phyloP scores from a whole-genome alignment of 1,139 yeast species.

The Citeromyces hawaiiensis region DNA sequence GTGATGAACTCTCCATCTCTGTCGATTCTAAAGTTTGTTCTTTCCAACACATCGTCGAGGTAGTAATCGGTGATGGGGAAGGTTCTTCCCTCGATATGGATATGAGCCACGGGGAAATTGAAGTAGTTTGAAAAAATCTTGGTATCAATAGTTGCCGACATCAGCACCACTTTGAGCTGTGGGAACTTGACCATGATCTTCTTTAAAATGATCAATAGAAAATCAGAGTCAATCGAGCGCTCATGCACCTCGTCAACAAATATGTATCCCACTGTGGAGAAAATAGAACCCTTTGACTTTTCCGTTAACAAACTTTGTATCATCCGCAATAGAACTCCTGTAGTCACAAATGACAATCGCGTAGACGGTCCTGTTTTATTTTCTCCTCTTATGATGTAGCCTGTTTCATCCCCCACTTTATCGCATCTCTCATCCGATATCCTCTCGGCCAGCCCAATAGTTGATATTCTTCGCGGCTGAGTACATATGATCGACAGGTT shows the following conservation, averaged over 20 bases:
- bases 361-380: slow-evolving; percentile 51
- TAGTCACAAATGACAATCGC: slow-evolving; percentile 73
- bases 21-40: slow-evolving; percentile 36
- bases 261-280: slow-evolving; percentile 38
- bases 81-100: slow-evolving; percentile 86
- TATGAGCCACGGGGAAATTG: slow-evolving; percentile 28
- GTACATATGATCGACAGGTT: slow-evolving; percentile 67
- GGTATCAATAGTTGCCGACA: slow-evolving; percentile 91
- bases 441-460: slow-evolving; percentile 89
- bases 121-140: slow-evolving; percentile 59
- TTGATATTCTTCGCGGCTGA: slow-evolving; percentile 92
- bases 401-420: slow-evolving; percentile 65
- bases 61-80: slow-evolving; percentile 76
- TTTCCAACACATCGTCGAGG: slow-evolving; percentile 48
- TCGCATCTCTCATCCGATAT: slow-evolving; percentile 73
- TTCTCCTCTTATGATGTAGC: slow-evolving; percentile 86
- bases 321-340: slow-evolving; percentile 85
- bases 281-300: slow-evolving; percentile 3
- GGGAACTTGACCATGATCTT: slow-evolving; percentile 32
- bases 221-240: slow-evolving; percentile 83
- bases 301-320: slow-evolving; percentile 36
- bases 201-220: slow-evolving; percentile 66
- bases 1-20: slow-evolving; percentile 24
- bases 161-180: slow-evolving; percentile 56
- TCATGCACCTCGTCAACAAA: slow-evolving; percentile 95